Base-by-base conservation (phyloP, 169 alveolate genomes). In the Perkinsus chesapeaki region DNA sequence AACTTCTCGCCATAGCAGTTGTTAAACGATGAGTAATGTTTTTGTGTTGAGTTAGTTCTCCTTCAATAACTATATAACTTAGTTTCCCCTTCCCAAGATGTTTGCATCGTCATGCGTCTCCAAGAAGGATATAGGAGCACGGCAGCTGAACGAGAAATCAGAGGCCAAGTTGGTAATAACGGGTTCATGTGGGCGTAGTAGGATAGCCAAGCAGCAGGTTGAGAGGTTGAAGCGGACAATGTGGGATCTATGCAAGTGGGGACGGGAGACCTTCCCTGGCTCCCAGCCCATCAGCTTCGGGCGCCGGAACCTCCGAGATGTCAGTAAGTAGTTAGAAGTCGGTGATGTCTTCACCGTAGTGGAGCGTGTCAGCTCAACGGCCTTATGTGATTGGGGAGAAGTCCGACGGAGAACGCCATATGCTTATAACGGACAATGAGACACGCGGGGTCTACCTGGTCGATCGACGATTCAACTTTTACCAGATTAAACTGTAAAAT, bases 221-320 rank as follows among this genome's bases (percentile, higher is more conserved):
- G 82, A 73, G 95, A 91, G 82, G 31, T 23, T 60, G 82, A 60
- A 60, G 82, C 82, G 31, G 1, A 96, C 94, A 91, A 96, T 96
- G 82, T 92, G 96, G 38, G 97, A 96, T 47, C 94, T 96, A 92
- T 93, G 97, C 47, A 97, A 97, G 48, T 97, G 98, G 98, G 94
- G 94, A 91, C 95, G 96, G 60, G 95, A 95, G 91, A 94, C 98
- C 39, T 97, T 97, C 90, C 98, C 98, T 20, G 98, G 98, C 10
- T 94, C 98, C 39, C 98, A 97, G 92, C 98, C 98, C 0, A 97
- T 96, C 16, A 96, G 98, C 23, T 93, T 97, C 73, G 96, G 97
- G 93, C 95, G 95, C 23, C 95, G 93, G 39, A 94, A 94, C 27
- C 82, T 60, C 7, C 82, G 82, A 60, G 82, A 60, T 60, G 82